Percentiles rank a stretch among this genome's conserved stretches.
phyloP scores from a whole-genome alignment of 345 rosid species.

The Alliaria petiolata region DNA sequence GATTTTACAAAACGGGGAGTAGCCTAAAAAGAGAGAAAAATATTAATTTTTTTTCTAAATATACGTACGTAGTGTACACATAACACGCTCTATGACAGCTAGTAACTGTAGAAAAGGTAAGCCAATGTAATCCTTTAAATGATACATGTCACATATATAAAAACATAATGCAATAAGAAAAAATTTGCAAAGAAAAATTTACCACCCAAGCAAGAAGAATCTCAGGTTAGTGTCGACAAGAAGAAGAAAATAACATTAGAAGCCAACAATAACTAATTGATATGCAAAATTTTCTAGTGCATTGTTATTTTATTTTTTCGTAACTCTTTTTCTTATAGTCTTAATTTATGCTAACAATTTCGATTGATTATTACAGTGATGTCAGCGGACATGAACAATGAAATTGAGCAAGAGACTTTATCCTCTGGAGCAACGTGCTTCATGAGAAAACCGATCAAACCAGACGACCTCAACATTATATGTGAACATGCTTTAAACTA shows the following conservation, averaged over 20 bases:
- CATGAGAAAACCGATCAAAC: slow-evolving; percentile 41
- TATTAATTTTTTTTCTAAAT: too few relatives aligned
- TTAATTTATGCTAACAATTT: background rate
- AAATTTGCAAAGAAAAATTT: background rate
- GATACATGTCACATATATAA: background rate
- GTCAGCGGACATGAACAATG: slow-evolving; percentile 49
- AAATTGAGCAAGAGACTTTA: slow-evolving; percentile 33
- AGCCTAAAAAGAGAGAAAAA: background rate
- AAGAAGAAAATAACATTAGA: background rate
- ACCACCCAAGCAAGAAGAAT: background rate
- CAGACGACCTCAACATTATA: slow-evolving; percentile 37
- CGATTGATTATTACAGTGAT: slow-evolving; percentile 42
- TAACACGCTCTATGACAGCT: background rate
- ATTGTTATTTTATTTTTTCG: background rate
- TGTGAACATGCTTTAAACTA: slow-evolving; percentile 35
- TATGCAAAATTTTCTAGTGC: background rate
- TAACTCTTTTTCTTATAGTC: background rate
- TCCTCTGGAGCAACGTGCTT: slow-evolving; percentile 42
- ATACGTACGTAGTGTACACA: too few relatives aligned
- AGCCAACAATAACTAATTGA: background rate
- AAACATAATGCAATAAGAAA: background rate
- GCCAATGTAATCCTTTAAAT: background rate
- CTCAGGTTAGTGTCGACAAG: background rate
- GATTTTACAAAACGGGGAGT: background rate
- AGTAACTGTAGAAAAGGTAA: background rate